Base-by-base conservation (phyloP, 2,329 filamentous ascomycete genomes). In the Arthroderma sp. region DNA sequence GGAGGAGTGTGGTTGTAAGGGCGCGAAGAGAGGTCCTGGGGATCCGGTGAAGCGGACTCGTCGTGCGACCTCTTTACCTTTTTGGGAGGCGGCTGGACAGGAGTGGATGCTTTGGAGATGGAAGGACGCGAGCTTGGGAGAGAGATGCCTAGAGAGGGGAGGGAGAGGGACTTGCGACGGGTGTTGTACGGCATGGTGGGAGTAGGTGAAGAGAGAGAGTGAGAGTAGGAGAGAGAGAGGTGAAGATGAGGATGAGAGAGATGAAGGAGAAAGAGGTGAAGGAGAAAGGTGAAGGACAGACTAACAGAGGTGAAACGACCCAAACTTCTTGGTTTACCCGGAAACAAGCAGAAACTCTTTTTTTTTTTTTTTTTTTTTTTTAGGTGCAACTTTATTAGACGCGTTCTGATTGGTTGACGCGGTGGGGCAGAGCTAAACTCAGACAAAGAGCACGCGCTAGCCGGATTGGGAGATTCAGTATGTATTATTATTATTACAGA, bases 61-160 rank as follows among this genome's bases (percentile, higher is more conserved):
- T 71, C 72, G 67, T 93, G 84, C 57, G 84, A 83, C 61, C 83
- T 78, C 68, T 94, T 94, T 56, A 81, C 68, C 67, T 80, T 82
- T 66, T 86, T 87, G n/a, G 67, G 53, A 27, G 69, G 68, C 44
- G 67, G 71, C 45, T 61, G 56, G 22, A 29, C 40, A 73, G 82
- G 64, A 57, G 68, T 59, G 57, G 80, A 70, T 55, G 74, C 71
- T 57, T 82, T 77, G 52, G 84, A 81, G 52, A 70, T 63, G 51
- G 75, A 74, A 52, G 72, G 72, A 53, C 71, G 66, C 51, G 69
- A 61, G 59, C 74, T 73, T 45, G 78, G 78, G 44, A 95, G 73
- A 58, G 91, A 85, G 57, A 96, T 94, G 62, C 91, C 91, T 57
- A 96, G 76, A 54, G 87, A 93, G 49, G 86, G 84, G 59, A 96